phyloP scores from a whole-genome alignment of 2,329 filamentous ascomycete species.

The Fusarium dlaminii region DNA sequence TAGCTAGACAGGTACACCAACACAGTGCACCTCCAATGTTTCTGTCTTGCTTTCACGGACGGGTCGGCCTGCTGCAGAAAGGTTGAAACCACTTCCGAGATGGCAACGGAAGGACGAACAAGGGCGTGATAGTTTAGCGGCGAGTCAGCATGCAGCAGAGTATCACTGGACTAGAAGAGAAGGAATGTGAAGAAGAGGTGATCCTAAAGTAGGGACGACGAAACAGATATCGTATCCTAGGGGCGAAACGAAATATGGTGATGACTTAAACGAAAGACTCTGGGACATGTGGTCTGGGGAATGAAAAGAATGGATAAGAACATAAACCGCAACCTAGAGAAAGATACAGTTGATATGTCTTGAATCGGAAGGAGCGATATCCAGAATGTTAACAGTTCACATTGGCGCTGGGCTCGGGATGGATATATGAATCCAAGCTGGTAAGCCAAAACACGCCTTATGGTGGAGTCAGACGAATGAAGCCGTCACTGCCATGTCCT shows the following conservation, averaged over 20 bases:
- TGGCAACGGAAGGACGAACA: constrained; percentile 19
- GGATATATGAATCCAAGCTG: constrained; percentile 40
- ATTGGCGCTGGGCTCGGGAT: constrained; percentile 32
- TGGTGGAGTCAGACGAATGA: constrained; percentile 35
- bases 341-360: constrained; percentile 11
- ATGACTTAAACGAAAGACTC: constrained; percentile 2
- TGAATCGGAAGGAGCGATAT: constrained; percentile 20
- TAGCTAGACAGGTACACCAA: constrained; percentile 26
- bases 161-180: constrained; percentile 16
- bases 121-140: constrained; percentile 5
- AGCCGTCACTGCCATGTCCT: constrained; percentile 37
- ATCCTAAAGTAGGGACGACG: not conserved
- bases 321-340: constrained; percentile 1
- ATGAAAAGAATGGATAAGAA: constrained; percentile 21
- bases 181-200: constrained; percentile 16
- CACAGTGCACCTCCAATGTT: constrained; percentile 32
- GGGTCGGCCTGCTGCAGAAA: constrained; percentile 31
- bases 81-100: constrained; percentile 33
- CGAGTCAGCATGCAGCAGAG: constrained; percentile 13
- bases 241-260: not conserved
- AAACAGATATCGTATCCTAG: not conserved
- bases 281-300: not conserved
- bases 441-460: constrained; percentile 29
- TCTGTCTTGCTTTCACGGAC: constrained; percentile 21
- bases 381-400: not conserved